Evolutionary conservation across 805 yeast genomes (phyloP).

Genomic region (Yarrowia divulgata): DNA sequence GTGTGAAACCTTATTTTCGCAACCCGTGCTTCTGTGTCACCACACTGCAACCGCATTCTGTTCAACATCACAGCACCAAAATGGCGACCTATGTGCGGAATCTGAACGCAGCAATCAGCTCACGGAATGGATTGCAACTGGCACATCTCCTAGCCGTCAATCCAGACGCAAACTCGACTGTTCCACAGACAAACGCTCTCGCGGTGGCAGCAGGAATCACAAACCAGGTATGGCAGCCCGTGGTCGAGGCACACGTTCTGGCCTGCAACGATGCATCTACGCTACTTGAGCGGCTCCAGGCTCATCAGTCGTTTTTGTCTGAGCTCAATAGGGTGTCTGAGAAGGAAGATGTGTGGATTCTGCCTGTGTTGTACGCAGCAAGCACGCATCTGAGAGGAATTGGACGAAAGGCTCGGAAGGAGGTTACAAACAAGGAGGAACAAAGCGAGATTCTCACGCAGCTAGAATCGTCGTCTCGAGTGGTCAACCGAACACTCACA

Average conservation of each 20-base stretch:
- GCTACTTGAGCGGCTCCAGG: conserved; percentile 18
- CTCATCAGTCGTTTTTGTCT: conserved; percentile 14
- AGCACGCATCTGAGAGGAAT: conserved; percentile 46
- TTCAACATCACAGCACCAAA: background rate
- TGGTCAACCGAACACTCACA: conserved; percentile 76
- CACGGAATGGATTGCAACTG: conserved; percentile 25
- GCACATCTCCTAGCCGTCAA: conserved; percentile 11
- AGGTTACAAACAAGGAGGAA: conserved; percentile 28
- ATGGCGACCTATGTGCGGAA: conserved; percentile 28
- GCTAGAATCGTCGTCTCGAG: conserved; percentile 64
- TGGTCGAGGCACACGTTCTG: conserved; percentile 7
- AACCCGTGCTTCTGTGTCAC: background rate
- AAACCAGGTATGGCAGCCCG: conserved; percentile 12
- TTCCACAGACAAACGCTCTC: conserved; percentile 22
- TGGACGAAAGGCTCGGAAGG: conserved; percentile 1
- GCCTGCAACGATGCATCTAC: conserved; percentile 8
- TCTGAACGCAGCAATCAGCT: conserved; percentile 14
- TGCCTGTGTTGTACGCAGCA: conserved; percentile 47
- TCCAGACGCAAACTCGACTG: conserved; percentile 3
- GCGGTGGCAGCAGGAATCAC: conserved; percentile 32
- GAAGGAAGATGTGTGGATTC: conserved; percentile 73
- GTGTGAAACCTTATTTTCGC: background rate
- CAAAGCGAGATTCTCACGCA: conserved; percentile 10
- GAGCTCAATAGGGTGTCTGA: conserved; percentile 76
- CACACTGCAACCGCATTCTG: background rate